Base-by-base conservation (phyloP, 768 basidiomycete species). In the Phaffia australis region DNA sequence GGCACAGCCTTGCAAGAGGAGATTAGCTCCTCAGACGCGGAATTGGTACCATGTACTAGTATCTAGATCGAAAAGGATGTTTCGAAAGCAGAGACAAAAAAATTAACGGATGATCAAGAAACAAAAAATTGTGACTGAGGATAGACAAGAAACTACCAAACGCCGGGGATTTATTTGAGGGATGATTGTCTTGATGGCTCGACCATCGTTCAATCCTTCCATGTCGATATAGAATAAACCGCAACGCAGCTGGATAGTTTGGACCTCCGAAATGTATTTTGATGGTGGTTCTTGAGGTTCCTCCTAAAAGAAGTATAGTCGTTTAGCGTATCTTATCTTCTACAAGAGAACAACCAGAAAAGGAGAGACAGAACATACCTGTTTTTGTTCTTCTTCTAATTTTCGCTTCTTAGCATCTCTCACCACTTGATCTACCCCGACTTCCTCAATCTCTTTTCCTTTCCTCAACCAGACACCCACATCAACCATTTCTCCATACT, bases 91-190 rank as follows among this genome's bases (percentile, higher is more conserved):
- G 32, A 42, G 11, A 52, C 11, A 62, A 27, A 47, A 6, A 62
- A 57, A 27, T n/a, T 0, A 54, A 6, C 7, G 2, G 48, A 49
- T 60, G 6, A n/a, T 25, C 18, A 50, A 32, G 19, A 25, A 23
- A 27, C 19, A 3, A 58, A 58, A 7, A 23, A 42, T 23, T 23
- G 57, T 42, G 11, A 42, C 35, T 5, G 35, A 42, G n/a, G 15
- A 25, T 25, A 51, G 56, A 49, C 19, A 16, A 18, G 23, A n/a
- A 77, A 80, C 55, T 64, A 92, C 94, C 84, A 98, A 85, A 80
- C 92, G 93, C 23, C 95, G 82, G 35, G 95, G 95, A 73, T 94
- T 92, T 69, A 99, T 85, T 79, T 95, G 89, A 3, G 94, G 89
- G 5, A 98, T 86, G 70, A 99, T 95, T 0, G 88, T 92, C 76